Conservation (phyloP, 2,329 filamentous ascomycete genomes). For the Curvularia lunata region DNA sequence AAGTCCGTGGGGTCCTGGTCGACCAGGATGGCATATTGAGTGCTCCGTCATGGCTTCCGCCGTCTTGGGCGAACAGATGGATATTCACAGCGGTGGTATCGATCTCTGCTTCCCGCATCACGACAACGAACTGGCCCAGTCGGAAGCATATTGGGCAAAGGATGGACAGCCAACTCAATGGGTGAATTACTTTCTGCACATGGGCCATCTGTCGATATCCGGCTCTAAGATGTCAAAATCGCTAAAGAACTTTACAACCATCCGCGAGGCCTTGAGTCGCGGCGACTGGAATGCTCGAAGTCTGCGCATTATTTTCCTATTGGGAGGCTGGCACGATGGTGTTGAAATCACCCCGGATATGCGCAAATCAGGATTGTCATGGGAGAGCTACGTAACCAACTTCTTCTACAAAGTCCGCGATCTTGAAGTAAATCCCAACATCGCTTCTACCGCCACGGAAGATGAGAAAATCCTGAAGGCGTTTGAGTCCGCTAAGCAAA, state of each 20-base stretch:
- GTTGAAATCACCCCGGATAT: constrained; percentile 90
- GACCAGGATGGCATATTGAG: constrained; percentile 97
- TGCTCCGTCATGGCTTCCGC: constrained; percentile 96
- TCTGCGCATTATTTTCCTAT: constrained; percentile 83
- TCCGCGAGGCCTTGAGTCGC: constrained; percentile 75
- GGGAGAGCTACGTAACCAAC: constrained; percentile 80
- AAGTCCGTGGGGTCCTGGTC: constrained; percentile 83
- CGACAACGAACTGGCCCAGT: constrained; percentile 87
- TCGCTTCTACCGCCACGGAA: constrained; percentile 36
- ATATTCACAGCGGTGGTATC: constrained; percentile 91
- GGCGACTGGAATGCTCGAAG: constrained; percentile 78
- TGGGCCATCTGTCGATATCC: constrained; percentile 88
- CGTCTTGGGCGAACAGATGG: constrained; percentile 81
- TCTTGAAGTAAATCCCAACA: constrained; percentile 49
- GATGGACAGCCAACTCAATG: constrained; percentile 64
- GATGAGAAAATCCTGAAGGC: constrained; percentile 55
- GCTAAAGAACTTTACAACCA: constrained; percentile 94
- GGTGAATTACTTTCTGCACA: constrained; percentile 96
- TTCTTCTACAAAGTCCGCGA: constrained; percentile 68
- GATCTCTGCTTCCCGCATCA: constrained; percentile 84
- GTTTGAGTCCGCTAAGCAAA: constrained; percentile 61
- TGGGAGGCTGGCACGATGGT: constrained; percentile 88
- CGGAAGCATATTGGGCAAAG: constrained; percentile 76
- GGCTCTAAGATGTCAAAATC: constrained; percentile 97
- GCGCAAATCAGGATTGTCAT: constrained; percentile 73